phyloP scores from a whole-genome alignment of 345 rosid genomes.

The Eucalyptus microcorys region DNA sequence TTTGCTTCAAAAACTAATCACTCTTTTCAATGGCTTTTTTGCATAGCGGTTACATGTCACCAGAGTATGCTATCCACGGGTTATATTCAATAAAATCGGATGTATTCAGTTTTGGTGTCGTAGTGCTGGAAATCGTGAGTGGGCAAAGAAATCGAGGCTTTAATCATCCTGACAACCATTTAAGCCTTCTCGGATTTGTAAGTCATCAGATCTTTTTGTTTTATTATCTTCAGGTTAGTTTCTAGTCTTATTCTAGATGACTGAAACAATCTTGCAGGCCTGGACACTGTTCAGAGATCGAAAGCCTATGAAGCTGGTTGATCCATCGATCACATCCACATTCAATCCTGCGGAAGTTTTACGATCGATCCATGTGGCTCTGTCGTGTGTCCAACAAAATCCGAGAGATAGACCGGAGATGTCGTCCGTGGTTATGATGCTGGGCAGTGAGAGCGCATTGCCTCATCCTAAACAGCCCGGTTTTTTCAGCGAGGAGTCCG shows the following conservation, averaged over 20 bases:
- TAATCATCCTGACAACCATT: not conserved
- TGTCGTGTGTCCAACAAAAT: not conserved
- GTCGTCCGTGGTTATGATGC: not conserved
- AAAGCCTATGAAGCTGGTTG: not conserved
- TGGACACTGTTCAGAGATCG: not conserved
- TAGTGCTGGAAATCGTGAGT: conserved; percentile 11
- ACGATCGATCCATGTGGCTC: not conserved
- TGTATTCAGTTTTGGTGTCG: conserved; percentile 18
- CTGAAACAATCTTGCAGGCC: not conserved
- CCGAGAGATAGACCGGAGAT: not conserved
- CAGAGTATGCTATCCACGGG: conserved; percentile 11
- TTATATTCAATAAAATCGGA: conserved; percentile 9
- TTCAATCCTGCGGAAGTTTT: not conserved
- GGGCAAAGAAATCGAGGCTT: conserved; percentile 12
- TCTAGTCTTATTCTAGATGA: not conserved
- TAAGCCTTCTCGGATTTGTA: not conserved
- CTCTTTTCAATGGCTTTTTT: not conserved
- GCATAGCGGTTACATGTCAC: conserved; percentile 20
- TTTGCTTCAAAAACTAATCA: not conserved
- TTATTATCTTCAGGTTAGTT: not conserved
- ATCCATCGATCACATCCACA: not conserved
- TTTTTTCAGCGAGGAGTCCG: not conserved
- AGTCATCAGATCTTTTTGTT: not conserved
- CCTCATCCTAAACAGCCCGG: not conserved
- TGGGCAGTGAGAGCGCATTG: not conserved